Conservation (phyloP, 805 yeast genomes). For the Saturnispora silvae region DNA sequence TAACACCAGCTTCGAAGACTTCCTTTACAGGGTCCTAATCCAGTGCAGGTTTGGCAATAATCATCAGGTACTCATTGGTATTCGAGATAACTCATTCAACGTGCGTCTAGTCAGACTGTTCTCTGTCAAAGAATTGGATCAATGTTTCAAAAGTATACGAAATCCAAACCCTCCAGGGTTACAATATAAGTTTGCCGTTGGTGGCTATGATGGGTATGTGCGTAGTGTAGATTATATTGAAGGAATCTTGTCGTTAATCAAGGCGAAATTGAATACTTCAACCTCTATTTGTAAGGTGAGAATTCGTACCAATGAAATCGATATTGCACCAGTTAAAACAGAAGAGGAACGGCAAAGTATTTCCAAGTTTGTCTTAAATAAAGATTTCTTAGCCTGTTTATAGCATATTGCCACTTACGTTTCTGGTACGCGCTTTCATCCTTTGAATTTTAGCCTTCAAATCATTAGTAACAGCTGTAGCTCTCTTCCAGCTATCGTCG, state of each 20-base stretch:
- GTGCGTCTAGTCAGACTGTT: constrained; percentile 9
- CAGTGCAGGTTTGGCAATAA: constrained; percentile 12
- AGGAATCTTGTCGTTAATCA: constrained; percentile 5
- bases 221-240: constrained; percentile 8
- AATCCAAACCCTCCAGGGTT: constrained; percentile 4
- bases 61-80: constrained; percentile 10
- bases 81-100: constrained; percentile 12
- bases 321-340: constrained; percentile 1
- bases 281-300: constrained; percentile 6
- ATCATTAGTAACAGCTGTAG: constrained; percentile 81
- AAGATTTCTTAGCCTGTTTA: constrained; percentile 1
- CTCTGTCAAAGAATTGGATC: constrained; percentile 9
- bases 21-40: constrained; percentile 6
- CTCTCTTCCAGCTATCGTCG: constrained; percentile 77
- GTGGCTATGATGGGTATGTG: constrained; percentile 6
- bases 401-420: too few species aligned
- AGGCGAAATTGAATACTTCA: constrained; percentile 1
- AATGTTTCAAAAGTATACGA: constrained; percentile 7
- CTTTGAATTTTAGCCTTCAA: constrained; percentile 79
- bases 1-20: constrained; percentile 6
- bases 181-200: neutral
- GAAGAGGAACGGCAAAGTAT: neutral
- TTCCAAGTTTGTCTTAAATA: neutral
- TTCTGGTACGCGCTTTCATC: constrained; percentile 70
- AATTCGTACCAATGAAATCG: constrained; percentile 5